phyloP scores from a whole-genome alignment of 352 stramenopile species.

The Globisporangium perplexum region DNA sequence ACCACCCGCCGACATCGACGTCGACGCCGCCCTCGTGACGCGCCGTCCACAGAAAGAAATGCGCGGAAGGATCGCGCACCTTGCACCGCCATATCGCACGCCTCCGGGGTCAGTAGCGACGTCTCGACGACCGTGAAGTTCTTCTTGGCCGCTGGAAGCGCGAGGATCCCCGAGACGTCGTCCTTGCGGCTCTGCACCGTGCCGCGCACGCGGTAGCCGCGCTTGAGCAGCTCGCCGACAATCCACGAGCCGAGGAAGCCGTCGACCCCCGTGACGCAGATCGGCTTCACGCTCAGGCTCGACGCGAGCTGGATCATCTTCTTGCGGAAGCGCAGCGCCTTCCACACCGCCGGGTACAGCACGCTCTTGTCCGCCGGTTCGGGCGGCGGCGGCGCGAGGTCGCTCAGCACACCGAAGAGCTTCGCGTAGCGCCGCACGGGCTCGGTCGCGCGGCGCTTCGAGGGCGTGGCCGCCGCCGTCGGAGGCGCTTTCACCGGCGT shows the following conservation, averaged over 20 bases:
- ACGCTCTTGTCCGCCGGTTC: slow-evolving; percentile 8
- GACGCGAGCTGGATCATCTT: slow-evolving; percentile 75
- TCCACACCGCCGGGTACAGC: slow-evolving; percentile 83
- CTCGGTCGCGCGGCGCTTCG: slow-evolving; percentile 7
- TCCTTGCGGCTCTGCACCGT: slow-evolving; percentile 85
- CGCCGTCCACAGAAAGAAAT: slow-evolving; percentile 2
- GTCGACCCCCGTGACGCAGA: slow-evolving; percentile 84
- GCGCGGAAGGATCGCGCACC: slow-evolving; percentile 14
- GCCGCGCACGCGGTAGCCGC: slow-evolving; percentile 76
- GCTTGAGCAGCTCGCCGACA: slow-evolving; percentile 67
- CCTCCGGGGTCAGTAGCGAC: slow-evolving; percentile 80
- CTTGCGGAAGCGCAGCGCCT: slow-evolving; percentile 74
- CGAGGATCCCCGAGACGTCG: slow-evolving; percentile 73
- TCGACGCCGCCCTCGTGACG: too few relatives aligned
- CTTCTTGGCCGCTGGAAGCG: slow-evolving; percentile 61
- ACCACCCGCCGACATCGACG: too few relatives aligned
- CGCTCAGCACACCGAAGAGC: slow-evolving; percentile 14
- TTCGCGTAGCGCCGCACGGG: slow-evolving; percentile 14
- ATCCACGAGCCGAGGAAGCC: slow-evolving; percentile 85
- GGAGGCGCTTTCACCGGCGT: slow-evolving; percentile 12
- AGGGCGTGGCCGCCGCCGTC: neutral
- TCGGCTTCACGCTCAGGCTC: slow-evolving; percentile 68
- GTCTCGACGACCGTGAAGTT: slow-evolving; percentile 87
- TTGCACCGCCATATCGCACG: slow-evolving; percentile 84
- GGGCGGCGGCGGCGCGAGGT: slow-evolving; percentile 7